phyloP scores from a whole-genome alignment of 2,329 filamentous ascomycete genomes.

The Xylaria polymorpha region DNA sequence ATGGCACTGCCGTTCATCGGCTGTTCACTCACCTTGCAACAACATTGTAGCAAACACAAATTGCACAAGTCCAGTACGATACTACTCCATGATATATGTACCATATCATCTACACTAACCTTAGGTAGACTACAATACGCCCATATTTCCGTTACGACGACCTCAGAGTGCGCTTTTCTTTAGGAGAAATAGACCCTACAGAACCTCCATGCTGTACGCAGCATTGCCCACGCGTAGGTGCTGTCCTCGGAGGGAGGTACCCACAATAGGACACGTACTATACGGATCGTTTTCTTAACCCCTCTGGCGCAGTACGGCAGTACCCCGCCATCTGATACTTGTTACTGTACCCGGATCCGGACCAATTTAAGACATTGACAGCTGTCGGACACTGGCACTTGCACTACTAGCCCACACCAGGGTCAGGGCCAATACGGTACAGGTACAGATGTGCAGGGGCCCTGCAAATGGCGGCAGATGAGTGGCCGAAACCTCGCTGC shows the following conservation, averaged over 20 bases:
- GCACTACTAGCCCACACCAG: slow-evolving; percentile 1
- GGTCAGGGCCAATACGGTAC: not conserved
- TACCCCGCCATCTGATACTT: slow-evolving; percentile 42
- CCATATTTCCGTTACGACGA: not conserved
- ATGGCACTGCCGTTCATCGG: not conserved
- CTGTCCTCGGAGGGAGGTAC: too few relatives aligned
- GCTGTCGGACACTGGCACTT: slow-evolving; percentile 15
- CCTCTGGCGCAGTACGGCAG: slow-evolving; percentile 19
- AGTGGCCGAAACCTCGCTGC: slow-evolving; percentile 10
- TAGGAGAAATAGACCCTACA: too few relatives aligned
- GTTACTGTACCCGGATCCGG: slow-evolving; percentile 35
- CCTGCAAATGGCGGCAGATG: slow-evolving; percentile 7
- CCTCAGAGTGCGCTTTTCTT: not conserved
- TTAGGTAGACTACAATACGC: not conserved
- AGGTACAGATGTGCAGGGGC: not conserved
- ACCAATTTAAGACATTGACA: slow-evolving; percentile 39
- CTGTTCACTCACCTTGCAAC: not conserved
- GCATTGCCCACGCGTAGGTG: too few relatives aligned
- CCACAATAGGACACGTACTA: not conserved
- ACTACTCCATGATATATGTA: not conserved
- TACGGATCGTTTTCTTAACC: not conserved
- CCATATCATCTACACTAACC: not conserved
- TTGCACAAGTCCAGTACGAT: too few relatives aligned
- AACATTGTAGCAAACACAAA: not conserved
- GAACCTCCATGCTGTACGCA: too few relatives aligned